Base-by-base conservation (phyloP, 2,329 filamentous ascomycete genomes). In the Penicillium occitanis region DNA sequence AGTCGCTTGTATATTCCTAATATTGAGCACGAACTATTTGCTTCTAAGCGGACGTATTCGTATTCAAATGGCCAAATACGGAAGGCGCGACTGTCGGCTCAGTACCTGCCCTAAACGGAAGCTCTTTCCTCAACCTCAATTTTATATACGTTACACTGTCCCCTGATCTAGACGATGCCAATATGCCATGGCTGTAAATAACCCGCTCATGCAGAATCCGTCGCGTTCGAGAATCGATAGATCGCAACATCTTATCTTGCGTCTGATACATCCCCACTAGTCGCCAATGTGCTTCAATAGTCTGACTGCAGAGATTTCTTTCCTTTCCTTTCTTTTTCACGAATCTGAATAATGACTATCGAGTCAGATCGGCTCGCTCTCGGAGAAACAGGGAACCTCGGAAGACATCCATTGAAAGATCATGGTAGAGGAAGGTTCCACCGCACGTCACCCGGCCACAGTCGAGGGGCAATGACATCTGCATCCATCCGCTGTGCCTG, bases 1-100 rank as follows among this genome's bases (percentile, higher is more conserved):
- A 65, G 65, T 61, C 68, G 60, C 69, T 69, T 72, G 74, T 59
- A 46, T 46, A 57, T 57, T 57, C 8, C 17, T 25, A 46, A 46
- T 13, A 50, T 8, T 46, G 6, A 50, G 25, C 22, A 25, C 17
- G 17, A 35, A 35, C 25, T 53, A 55, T 35, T 7, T 8, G 35
- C 5, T 19, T 4, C 28, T 17, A n/a, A 19, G 48, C 50, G 6
- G 50, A 13, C 50, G 50, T 33, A 53, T 53, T n/a, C 14, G 48
- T 30, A 51, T 30, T 1, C 5, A 30, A 10, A 51, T 11, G 48
- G 25, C 25, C 48, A 17, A 30, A 51, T 51, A 30, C 25, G 28
- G 50, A 51, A 51, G 48, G 48, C 7, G 48, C 48, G 22, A 50
- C 48, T 17, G 48, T 13, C 22, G 46, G 8, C 19, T 30, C 25